Conservation (phyloP, 805 yeast genomes). For the Priceomyces melissophilus region DNA sequence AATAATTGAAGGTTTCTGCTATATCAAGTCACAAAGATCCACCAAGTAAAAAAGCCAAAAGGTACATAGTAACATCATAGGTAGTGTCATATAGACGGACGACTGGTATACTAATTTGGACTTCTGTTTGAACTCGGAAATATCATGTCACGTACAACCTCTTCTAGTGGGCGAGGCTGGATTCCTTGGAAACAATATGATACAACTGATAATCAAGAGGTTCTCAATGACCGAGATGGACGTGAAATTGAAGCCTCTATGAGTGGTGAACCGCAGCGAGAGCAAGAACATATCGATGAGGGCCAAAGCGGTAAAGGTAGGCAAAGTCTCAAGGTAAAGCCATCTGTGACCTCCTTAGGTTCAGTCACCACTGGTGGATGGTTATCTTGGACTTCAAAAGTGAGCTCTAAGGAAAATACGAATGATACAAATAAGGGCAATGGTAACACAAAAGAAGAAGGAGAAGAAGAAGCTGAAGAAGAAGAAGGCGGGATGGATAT, state of each 20-base stretch:
- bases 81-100: no score
- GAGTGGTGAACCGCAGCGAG: background rate
- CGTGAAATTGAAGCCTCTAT: background rate
- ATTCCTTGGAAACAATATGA: slow-evolving; percentile 1
- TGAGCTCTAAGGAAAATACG: slow-evolving; percentile 3
- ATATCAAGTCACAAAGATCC: no score
- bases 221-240: no score
- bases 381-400: slow-evolving; percentile 22
- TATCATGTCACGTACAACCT: slow-evolving; percentile 2
- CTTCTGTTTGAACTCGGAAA: no score
- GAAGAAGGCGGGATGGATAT: slow-evolving; percentile 13
- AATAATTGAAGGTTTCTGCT: no score
- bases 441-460: slow-evolving; percentile 7
- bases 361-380: slow-evolving; percentile 25
- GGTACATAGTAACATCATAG: no score
- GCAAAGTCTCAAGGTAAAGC: slow-evolving; percentile 5
- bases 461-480: slow-evolving; percentile 7
- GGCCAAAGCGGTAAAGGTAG: background rate
- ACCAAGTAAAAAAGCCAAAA: no score
- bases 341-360: slow-evolving; percentile 22
- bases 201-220: no score
- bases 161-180: slow-evolving; percentile 5
- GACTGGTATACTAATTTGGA: no score
- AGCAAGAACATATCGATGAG: background rate
- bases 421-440: background rate